Evolutionary conservation across 345 rosid species (phyloP), one percentile per base, ranked within the genome.

Genomic region (Camelina neglecta): DNA sequence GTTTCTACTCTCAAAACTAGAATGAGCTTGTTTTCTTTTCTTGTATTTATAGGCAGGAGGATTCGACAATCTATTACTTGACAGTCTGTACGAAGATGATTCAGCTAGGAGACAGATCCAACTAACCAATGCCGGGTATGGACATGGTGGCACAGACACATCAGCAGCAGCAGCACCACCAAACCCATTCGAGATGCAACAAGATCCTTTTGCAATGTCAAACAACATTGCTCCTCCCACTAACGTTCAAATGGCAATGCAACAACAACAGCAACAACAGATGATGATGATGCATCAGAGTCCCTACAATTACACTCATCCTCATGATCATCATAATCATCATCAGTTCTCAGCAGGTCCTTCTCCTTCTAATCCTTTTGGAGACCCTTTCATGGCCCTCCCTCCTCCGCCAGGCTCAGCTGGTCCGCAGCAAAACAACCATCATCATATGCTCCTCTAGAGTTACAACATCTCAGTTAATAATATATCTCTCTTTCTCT

Each of bases 21-120:
- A 60, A 63, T 53, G 1, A 54, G 53, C 45, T 31, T 65, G 53
- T 50, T 45, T 45, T 31, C 68, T 56, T 11, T 53, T 26, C 35
- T 11, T 50, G 36, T 56, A 73, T 5, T 42, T 51, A 73, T 44
- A 95, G 99, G 99, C 80, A 15, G 99, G 99, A 80, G 99, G 98
- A 57, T 80, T 95, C 6, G 99, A 95, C 85, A 85, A 81, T 80
- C 91, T 92, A 76, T 87, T 90, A 38, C 78, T 95, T 21, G 98
- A 95, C 85, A 92, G 99, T 85, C 81, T 95, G 12, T 95, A 95
- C 61, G 99, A 95, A 38, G 99, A 95, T 78, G 94, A 88, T 24
- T 65, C 79, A 15, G 88, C 93, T 0, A 88, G 99, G 72, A 88
- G 89, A 79, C 97, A 90, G 65, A 69, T 96, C 50, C 88, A 96